Evolutionary conservation across 1,284 basidiomycete species (phyloP).

Genomic region (Cryptococcus floricola): DNA sequence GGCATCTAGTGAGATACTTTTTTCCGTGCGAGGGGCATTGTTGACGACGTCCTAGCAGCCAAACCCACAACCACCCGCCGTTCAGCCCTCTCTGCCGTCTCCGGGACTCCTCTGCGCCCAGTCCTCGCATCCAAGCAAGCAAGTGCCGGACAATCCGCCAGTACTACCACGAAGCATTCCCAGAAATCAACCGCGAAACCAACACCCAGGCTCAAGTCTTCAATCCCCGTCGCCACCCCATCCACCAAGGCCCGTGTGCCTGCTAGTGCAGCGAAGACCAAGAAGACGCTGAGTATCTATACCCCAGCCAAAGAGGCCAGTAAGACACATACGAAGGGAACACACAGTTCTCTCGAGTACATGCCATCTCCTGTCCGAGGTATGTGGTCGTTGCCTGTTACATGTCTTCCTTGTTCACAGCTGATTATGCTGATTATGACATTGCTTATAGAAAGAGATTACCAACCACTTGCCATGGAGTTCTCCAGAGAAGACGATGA

Average conservation of each 20-base stretch:
- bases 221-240: not conserved
- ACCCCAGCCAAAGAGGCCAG: constrained; percentile 9
- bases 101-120: constrained; percentile 1
- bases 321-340: too few species aligned
- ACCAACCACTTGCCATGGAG: not conserved
- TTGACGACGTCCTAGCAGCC: not conserved
- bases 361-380: constrained; percentile 9
- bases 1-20: not conserved
- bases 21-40: not conserved
- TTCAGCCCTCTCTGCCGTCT: not conserved
- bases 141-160: not conserved
- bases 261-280: not conserved
- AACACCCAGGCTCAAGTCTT: not conserved
- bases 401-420: not conserved
- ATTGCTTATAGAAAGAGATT: not conserved
- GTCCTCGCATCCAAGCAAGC: constrained; percentile 2
- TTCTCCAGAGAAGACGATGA: not conserved
- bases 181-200: not conserved
- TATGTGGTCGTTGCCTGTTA: not conserved
- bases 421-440: not conserved
- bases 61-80: not conserved
- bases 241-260: not conserved
- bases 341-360: constrained; percentile 10
- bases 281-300: constrained; percentile 16
- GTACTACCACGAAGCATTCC: not conserved